A percentile compares a stretch with the other conserved stretches of the same genome.
These are phyloP conservation scores for Picea glauca DNA, from an alignment of 75 land plant species.

Conservation along the genomic window DNA sequence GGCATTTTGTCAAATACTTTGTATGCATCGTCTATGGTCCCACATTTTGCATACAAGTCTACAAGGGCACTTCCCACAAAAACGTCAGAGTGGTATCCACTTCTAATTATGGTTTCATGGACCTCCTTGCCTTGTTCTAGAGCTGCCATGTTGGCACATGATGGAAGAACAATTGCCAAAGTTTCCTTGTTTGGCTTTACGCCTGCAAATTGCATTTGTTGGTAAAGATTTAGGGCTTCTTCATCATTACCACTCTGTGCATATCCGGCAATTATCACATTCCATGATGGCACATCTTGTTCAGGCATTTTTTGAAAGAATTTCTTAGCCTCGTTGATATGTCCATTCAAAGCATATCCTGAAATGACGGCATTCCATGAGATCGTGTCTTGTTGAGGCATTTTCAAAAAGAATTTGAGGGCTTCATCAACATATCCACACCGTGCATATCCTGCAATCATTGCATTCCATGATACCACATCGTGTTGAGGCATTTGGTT, in stretches of 20 bases:
- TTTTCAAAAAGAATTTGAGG: neutral
- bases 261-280: neutral
- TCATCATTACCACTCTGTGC: neutral
- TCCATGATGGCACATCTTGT: neutral
- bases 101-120: slow-evolving; percentile 3
- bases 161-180: neutral
- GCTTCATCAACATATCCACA: neutral
- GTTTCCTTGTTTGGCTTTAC: neutral
- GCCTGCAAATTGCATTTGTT: neutral
- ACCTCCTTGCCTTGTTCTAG: slow-evolving; percentile 6
- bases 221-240: neutral
- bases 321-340: neutral
- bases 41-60: slow-evolving; percentile 23
- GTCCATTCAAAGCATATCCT: neutral
- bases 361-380: neutral
- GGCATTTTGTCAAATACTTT: slow-evolving; percentile 10
- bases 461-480: neutral
- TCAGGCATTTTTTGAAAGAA: neutral
- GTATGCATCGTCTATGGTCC: slow-evolving; percentile 1
- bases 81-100: neutral
- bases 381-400: neutral
- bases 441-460: slow-evolving; percentile 1
- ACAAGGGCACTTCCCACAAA: slow-evolving; percentile 13
- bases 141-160: slow-evolving; percentile 13
- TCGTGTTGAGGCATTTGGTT: neutral